Evolutionary conservation across 2,329 filamentous ascomycete species (phyloP), one percentile per base, ranked within the genome.

Genomic region (Alternaria gansuensis): DNA sequence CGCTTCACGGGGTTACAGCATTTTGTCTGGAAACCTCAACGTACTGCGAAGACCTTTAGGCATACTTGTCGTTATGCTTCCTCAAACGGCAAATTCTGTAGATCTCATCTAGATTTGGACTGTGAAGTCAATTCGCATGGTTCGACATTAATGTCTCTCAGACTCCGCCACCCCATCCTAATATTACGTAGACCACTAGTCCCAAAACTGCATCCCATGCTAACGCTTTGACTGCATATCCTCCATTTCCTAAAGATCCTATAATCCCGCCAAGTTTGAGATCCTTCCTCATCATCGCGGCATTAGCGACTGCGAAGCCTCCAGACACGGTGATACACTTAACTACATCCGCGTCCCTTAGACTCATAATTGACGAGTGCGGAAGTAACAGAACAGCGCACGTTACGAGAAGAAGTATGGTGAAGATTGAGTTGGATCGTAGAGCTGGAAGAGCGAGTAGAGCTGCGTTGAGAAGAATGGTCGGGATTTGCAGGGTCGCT

Each of bases 201-300:
- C 67, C 65, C 14, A 73, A 6, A 8, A 68, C 44, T n/a, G 61
- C 65, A 64, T 75, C 72, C 68, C 70, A 74, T 1, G 61, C 71
- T 33, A 75, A 40, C 34, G 69, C 65, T 51, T 65, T 73, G 1
- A 72, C 65, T 26, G 71, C 58, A 57, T 55, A 37, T 44, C 63
- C 51, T 31, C 64, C 51, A n/a, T 59, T 28, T 13, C 43, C 37
- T 8, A 73, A 44, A 5, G 58, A 62, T 5, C 39, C 44, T 0
- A 62, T 1, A 1, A 72, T 54, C 14, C 60, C 60, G 3, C 53
- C 23, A 4, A 62, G 14, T 2, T 13, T 49, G n/a, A 63, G 34
- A 0, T 54, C 60, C 34, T 66, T 68, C 33, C 60, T 61, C 60
- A 68, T 26, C 64, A 67, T 65, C 21, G 56, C 63, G 21, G 63